Evolutionary conservation across 1,139 yeast species (phyloP), one percentile per base, ranked within the genome.

Genomic region (Candida buenavistaensis): DNA sequence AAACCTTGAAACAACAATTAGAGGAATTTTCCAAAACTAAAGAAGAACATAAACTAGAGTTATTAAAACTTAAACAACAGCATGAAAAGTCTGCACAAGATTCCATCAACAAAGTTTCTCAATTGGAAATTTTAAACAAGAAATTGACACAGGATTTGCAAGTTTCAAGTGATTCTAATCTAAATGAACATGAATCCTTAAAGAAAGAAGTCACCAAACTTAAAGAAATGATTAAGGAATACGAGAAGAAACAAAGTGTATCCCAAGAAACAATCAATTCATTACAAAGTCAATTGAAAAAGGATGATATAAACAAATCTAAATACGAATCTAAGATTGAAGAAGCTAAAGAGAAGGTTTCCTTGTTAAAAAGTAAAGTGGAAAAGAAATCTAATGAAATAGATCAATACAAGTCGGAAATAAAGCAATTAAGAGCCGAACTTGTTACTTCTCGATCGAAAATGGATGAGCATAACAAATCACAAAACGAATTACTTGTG

Each of bases 51-150:
- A 43, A 43, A n/a, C 40, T 38, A 5, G 41, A 45, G 26, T 33
- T 45, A 26, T 24, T 27, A 3, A 16, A 14, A 2, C 47, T 62
- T 32, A 49, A 51, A 29, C 39, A 41, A 6, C 57, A 57, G 23
- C 51, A 50, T 24, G 50, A 44, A 6, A 23, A 29, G 16, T 15
- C 36, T n/a, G 24, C 30, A 7, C 12, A 26, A 2, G 33, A 37
- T 13, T 11, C 35, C 5, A 24, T 20, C 16, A 12, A 16, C 6
- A 52, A 55, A 28, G 33, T 37, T 6, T 33, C 31, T 3, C 44
- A 45, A 28, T 41, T 55, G 33, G 46, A 46, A 25, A 37, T 35
- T 7, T 32, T 34, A 9, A 41, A 40, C 23, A 21, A 31, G 6
- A 26, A 38, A 15, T 33, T 49, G 28, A 30, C 40, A 27, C 3